Evolutionary conservation across 1,284 basidiomycete genomes (phyloP), one percentile per base, ranked within the genome.

Genomic region (Takashimella koratensis): DNA sequence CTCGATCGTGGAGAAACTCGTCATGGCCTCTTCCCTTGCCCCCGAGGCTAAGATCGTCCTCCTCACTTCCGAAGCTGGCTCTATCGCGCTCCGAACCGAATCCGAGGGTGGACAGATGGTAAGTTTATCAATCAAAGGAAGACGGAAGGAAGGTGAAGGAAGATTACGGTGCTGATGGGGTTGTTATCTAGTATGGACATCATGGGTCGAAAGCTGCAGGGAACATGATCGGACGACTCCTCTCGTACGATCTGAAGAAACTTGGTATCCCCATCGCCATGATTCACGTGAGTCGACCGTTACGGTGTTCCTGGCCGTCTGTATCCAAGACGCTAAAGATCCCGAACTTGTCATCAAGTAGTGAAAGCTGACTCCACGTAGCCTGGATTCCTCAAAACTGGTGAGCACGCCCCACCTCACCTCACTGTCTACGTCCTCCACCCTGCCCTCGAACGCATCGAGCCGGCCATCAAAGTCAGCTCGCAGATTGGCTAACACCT

Each of bases 201-300:
- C 79, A 81, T 57, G 79, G 77, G 2, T 77, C 73, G 53, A 80
- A 81, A 64, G 78, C 77, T 4, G 80, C 79, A 13, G 75, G 70
- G 2, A 81, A 81, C 54, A 80, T 81, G 79, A 70, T 77, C 2
- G 79, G 79, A 1, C 74, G 76, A 45, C 60, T 81, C n/a, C 59
- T 81, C 19, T 67, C 71, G 8, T 68, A 74, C 46, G 79, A 80
- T 54, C 52, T 81, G n/a, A 65, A 73, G 43, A 69, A 76, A 23
- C 68, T 74, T 47, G 77, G 75, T 2, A 62, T 80, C 16, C 69
- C 75, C 0, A 76, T 80, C 11, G 74, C 68, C 3, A 78, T 80
- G 76, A 75, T 81, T 43, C 79, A 80, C 61, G 79, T 80, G 43
- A 57, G 78, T 73, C 2, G 16, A 24, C 12, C 55, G 12, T 22